Percentiles rank a stretch among this genome's conserved stretches.
phyloP scores from a whole-genome alignment of 371 early-diverging fungal species.

The Mortierella polycephala region DNA sequence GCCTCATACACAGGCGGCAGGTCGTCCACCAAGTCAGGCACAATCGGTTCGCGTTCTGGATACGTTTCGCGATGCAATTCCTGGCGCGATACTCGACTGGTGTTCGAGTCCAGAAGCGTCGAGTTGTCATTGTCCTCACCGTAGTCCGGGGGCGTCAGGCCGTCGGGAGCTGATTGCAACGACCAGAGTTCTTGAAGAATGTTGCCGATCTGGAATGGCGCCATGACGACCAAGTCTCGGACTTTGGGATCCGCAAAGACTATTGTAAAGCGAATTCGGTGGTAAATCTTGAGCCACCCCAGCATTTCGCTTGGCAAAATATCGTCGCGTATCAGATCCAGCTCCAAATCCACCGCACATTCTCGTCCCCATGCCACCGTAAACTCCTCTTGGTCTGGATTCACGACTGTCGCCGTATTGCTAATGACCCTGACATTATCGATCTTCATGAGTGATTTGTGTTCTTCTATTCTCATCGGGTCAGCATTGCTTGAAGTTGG shows the following conservation, averaged over 20 bases:
- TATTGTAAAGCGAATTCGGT: conserved; percentile 36
- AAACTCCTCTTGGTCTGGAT: conserved; percentile 37
- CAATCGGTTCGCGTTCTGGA: conserved; percentile 43
- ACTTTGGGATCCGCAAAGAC: conserved; percentile 36
- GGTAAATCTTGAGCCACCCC: conserved; percentile 23
- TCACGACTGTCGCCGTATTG: conserved; percentile 9
- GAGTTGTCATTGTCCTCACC: conserved; percentile 19
- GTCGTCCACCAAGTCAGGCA: conserved; percentile 29
- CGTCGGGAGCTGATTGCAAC: conserved; percentile 16
- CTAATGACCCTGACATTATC: conserved; percentile 23
- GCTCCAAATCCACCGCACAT: conserved; percentile 21
- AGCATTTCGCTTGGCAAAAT: conserved; percentile 25
- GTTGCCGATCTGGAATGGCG: conserved; percentile 28
- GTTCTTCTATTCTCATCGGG: background rate
- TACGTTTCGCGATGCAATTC: conserved; percentile 14
- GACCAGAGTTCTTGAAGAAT: conserved; percentile 32
- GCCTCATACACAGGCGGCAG: conserved; percentile 39
- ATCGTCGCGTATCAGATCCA: conserved; percentile 13
- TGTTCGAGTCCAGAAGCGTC: conserved; percentile 40
- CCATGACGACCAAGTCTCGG: conserved; percentile 27
- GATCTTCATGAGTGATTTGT: background rate
- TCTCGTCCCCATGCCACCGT: conserved; percentile 37
- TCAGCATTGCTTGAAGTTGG: background rate
- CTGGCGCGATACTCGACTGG: conserved; percentile 26
- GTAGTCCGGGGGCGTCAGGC: conserved; percentile 41